Conservation (phyloP, 2,329 filamentous ascomycete species). For the Knufia petricola region DNA sequence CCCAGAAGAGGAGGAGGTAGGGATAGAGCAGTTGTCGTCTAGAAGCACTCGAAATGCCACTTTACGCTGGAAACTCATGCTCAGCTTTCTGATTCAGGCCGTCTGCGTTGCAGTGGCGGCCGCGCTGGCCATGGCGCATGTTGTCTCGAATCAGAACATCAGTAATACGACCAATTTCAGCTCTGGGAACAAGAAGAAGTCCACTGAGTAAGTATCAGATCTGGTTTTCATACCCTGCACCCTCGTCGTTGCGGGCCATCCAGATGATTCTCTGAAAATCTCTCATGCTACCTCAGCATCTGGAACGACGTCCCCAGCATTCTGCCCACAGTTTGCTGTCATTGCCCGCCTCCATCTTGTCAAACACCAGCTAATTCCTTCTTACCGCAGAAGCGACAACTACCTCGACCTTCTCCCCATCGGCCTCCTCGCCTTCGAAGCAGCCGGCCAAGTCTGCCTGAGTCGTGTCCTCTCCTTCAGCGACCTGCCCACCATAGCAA, state of each 20-base stretch:
- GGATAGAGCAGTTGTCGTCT: not conserved
- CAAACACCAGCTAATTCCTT: not conserved
- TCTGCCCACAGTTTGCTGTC: too few relatives aligned
- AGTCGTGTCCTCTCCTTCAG: conserved; percentile 32
- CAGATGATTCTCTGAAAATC: too few relatives aligned
- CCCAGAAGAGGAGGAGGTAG: not conserved
- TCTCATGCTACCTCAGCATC: too few relatives aligned
- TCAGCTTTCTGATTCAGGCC: not conserved
- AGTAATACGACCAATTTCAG: not conserved
- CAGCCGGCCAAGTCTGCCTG: conserved; percentile 32
- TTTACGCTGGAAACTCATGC: conserved; percentile 25
- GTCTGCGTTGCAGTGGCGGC: not conserved
- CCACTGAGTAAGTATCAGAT: not conserved
- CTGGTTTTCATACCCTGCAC: too few relatives aligned
- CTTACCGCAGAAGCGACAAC: not conserved
- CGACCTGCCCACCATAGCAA: conserved; percentile 35
- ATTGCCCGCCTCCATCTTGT: not conserved
- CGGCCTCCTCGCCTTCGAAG: conserved; percentile 31
- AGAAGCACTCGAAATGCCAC: conserved; percentile 26
- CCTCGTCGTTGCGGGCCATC: too few relatives aligned
- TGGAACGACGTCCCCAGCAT: too few relatives aligned
- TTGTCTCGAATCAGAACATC: conserved; percentile 1
- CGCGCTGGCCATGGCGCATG: not conserved
- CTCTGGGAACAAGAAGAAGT: not conserved
- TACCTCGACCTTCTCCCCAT: conserved; percentile 26